Evolutionary conservation across 345 rosid genomes (phyloP), one percentile per base, ranked within the genome.

Genomic region (Melastoma malabathricum): DNA sequence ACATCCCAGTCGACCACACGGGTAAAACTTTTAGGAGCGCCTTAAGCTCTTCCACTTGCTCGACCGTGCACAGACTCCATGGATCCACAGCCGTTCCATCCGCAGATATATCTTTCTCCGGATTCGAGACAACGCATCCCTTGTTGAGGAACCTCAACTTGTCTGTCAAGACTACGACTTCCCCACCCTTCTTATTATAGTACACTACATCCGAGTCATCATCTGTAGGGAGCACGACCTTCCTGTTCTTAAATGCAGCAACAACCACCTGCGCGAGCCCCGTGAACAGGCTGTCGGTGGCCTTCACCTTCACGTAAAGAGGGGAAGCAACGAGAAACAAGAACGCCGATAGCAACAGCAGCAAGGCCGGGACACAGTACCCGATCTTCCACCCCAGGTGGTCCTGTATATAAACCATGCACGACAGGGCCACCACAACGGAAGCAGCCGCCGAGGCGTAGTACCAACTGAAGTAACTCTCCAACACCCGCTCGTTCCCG

Each of bases 1-100:
- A 60, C 41, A 79, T 77, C 60, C 95, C 95, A 13, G 95, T 68
- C 38, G 82, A 74, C 95, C 95, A 89, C 43, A 82, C 20, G 4
- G 97, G 89, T 44, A 77, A 56, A 61, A 74, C 81, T 51, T 74
- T 80, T 47, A 89, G 49, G 5, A 84, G 59, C 48, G 86, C 80
- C 69, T 79, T 89, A 15, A 80, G 74, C 64, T 82, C 97, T 49
- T 89, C 97, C 10, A 84, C 95, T 74, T 82, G 81, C 39, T 84
- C 83, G 31, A 75, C 57, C 9, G 84, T 82, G 74, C 87, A 80
- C 59, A 89, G 82, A 43, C 70, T 68, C 97, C 93, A 84, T 5
- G 92, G 80, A 51, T 80, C 60, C 19, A 59, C 55, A 53, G 97
- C 83, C 23, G 63, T 62, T 50, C 93, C 97, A 53, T 82, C 83